These are phyloP conservation scores for Hypoxylon rickii DNA, from an alignment of 495 filamentous ascomycete species.

Conservation along the genomic window DNA sequence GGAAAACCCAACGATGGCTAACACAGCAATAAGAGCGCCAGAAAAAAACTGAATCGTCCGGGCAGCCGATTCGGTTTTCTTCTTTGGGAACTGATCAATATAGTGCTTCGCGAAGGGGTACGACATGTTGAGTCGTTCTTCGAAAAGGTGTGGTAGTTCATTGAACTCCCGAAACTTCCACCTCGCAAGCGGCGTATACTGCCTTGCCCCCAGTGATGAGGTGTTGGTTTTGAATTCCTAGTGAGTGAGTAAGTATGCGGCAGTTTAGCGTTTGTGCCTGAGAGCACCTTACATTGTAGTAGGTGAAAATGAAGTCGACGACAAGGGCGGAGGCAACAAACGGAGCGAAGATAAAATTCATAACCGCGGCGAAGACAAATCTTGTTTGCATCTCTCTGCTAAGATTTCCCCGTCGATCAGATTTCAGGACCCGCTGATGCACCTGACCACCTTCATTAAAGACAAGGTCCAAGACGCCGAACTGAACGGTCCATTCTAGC, in stretches of 20 bases:
- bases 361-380: slow-evolving; percentile 78
- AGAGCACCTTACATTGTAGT: slow-evolving; percentile 70
- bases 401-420: slow-evolving; percentile 75
- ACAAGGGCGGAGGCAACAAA: slow-evolving; percentile 82
- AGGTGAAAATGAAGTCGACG: slow-evolving; percentile 86
- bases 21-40: slow-evolving; percentile 81
- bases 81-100: slow-evolving; percentile 94
- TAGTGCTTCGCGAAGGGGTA: slow-evolving; percentile 91
- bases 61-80: slow-evolving; percentile 82
- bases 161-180: slow-evolving; percentile 99
- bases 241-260: slow-evolving; percentile 8
- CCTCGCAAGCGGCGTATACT: slow-evolving; percentile 90
- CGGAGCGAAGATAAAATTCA: slow-evolving; percentile 85
- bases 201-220: slow-evolving; percentile 72
- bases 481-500: slow-evolving; percentile 84
- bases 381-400: slow-evolving; percentile 74
- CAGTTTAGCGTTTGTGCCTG: too few species aligned
- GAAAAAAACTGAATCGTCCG: slow-evolving; percentile 85
- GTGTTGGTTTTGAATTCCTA: slow-evolving; percentile 93
- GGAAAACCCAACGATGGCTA: slow-evolving; percentile 76
- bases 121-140: slow-evolving; percentile 89
- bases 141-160: slow-evolving; percentile 89
- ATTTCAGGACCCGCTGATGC: slow-evolving; percentile 78
- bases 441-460: slow-evolving; percentile 89
- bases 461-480: slow-evolving; percentile 89